These are phyloP conservation scores for Delonix regia DNA, from an alignment of 306 rosid genomes.

Conservation along the genomic window DNA sequence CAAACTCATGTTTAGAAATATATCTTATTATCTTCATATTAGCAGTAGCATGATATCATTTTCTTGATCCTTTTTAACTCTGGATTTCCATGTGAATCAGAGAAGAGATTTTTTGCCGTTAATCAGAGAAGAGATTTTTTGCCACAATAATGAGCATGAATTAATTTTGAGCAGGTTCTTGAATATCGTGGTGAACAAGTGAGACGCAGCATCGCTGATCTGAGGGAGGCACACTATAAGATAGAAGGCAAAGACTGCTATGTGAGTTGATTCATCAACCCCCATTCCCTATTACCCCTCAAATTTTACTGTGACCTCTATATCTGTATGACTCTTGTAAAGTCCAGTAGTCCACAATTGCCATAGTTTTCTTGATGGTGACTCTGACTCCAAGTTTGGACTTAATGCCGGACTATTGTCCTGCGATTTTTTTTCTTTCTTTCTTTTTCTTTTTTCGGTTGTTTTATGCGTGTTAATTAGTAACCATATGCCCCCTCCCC, in stretches of 20 bases:
- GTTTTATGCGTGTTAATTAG: background rate
- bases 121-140: background rate
- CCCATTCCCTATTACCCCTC: background rate
- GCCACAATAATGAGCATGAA: constrained; percentile 25
- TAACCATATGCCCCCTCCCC: background rate
- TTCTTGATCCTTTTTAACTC: background rate
- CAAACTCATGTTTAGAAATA: constrained; percentile 18
- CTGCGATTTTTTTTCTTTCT: background rate
- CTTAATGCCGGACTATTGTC: background rate
- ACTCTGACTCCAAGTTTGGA: background rate
- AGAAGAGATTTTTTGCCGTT: constrained; percentile 18
- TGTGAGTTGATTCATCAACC: constrained; percentile 51
- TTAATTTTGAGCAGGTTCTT: constrained; percentile 71
- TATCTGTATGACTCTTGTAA: background rate
- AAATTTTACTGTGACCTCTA: background rate
- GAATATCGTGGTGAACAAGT: constrained; percentile 99
- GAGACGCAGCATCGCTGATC: constrained; percentile 86
- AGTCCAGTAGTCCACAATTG: background rate
- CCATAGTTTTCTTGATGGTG: background rate
- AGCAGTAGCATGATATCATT: constrained; percentile 10
- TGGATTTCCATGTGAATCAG: constrained; percentile 18
- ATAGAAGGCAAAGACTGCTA: constrained; percentile 92
- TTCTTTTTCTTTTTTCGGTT: background rate
- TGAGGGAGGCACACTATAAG: constrained; percentile 90
- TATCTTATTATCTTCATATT: constrained; percentile 11